Evolutionary conservation across 495 filamentous ascomycete species (phyloP), one percentile per base, ranked within the genome.

Genomic region (Penicillium fimorum): DNA sequence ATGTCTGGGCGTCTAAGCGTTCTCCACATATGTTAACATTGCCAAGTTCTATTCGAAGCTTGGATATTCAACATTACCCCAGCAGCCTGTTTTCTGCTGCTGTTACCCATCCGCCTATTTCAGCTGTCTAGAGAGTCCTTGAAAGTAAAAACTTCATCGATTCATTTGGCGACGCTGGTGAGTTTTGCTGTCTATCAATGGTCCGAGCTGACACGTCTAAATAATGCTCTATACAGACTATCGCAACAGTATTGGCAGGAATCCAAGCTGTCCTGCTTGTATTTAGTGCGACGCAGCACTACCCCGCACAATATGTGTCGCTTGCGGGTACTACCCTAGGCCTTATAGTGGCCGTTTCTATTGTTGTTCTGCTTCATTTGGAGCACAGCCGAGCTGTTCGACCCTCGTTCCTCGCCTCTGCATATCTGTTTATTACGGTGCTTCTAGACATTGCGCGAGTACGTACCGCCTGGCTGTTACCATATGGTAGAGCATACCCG

Each of bases 351-450:
- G 20, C 63, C 55, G 62, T 76, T 75, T 43, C 68, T 48, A 53
- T 78, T 63, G 25, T 67, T 25, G 8, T 82, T 69, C 55, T 81
- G 64, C 11, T 84, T 70, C 9, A 85, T 69, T 22, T 69, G 59
- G 70, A 62, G 73, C 6, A 68, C 62, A 35, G 75, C 70, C 24
- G 78, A 56, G 43, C 70, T 35, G 46, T 72, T 59, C 73, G 80
- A 30, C 81, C 83, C 7, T 85, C 62, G 3, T 66, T 76, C 20
- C 49, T 86, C 2, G 62, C 84, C 25, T 74, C 78, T 41, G 49
- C 66, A 3, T 87, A 83, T 58, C 62, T 87, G 5, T 71, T 82
- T 33, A 33, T 82, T 40, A 79, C 80, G 0, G 27, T 79, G 18
- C 55, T 84, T 8, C 66, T 85, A 7, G 82, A 85, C 57, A 56